Evolutionary conservation across 2,329 filamentous ascomycete genomes (phyloP).

Genomic region (Cladosporium sp.): DNA sequence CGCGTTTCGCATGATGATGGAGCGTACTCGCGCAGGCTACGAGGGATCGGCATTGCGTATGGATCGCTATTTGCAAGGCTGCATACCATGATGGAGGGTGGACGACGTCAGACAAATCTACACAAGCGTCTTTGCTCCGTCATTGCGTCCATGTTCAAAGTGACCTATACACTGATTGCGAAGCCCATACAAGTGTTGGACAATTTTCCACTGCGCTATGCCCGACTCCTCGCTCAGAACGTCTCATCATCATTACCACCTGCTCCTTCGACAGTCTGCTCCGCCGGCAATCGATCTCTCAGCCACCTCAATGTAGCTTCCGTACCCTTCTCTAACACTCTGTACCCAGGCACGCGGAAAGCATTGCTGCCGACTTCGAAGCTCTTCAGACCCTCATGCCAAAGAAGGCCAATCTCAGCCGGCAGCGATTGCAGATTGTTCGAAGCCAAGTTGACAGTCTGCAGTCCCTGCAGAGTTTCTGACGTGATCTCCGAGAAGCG

Average conservation of each 20-base stretch:
- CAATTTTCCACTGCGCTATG: neutral
- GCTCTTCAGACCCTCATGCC: conserved; percentile 59
- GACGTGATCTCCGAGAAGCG: conserved; percentile 64
- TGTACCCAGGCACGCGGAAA: conserved; percentile 82
- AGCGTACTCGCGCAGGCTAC: no score
- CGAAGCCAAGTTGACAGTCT: conserved; percentile 72
- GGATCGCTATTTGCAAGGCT: no score
- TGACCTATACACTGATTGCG: conserved; percentile 1
- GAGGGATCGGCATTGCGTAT: no score
- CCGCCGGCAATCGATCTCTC: conserved; percentile 59
- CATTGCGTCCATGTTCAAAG: neutral
- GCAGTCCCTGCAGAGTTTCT: conserved; percentile 68
- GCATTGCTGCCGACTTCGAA: conserved; percentile 80
- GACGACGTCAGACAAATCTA: no score
- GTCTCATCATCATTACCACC: neutral
- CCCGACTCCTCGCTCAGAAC: neutral
- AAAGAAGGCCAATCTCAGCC: conserved; percentile 73
- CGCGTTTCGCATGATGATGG: no score
- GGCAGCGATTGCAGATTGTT: conserved; percentile 83
- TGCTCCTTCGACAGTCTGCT: neutral
- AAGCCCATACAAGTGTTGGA: neutral
- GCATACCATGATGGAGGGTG: no score
- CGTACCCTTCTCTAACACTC: conserved; percentile 79
- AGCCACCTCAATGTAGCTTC: conserved; percentile 80
- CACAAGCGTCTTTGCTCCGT: neutral